Evolutionary conservation across 2,329 filamentous ascomycete genomes (phyloP).

Genomic region (Talaromyces sp.): DNA sequence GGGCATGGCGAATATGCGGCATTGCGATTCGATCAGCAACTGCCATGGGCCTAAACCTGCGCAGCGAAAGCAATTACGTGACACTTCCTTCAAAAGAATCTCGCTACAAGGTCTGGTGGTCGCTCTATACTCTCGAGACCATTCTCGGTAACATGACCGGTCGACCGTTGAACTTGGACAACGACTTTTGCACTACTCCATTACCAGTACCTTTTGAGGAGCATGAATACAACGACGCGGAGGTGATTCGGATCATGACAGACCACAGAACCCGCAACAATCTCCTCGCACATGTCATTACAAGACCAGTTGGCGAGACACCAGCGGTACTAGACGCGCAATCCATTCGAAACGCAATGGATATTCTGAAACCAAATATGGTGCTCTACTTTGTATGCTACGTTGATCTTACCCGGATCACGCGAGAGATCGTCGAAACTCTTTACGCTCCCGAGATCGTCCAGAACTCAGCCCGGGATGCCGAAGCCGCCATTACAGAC

Average conservation of each 20-base stretch:
- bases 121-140: conserved; percentile 41
- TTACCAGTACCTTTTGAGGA: conserved; percentile 40
- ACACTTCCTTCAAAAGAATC: conserved; percentile 39
- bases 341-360: conserved; percentile 26
- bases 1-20: conserved; percentile 43
- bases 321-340: conserved; percentile 17
- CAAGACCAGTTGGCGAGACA: conserved; percentile 19
- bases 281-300: conserved; percentile 27
- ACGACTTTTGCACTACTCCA: conserved; percentile 42
- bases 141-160: conserved; percentile 43
- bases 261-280: conserved; percentile 32
- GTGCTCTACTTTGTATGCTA: conserved; percentile 40
- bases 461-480: conserved; percentile 35
- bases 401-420: conserved; percentile 37
- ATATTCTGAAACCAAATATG: conserved; percentile 34
- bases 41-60: conserved; percentile 44
- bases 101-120: conserved; percentile 46
- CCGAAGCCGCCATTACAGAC: conserved; percentile 34
- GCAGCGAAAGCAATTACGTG: conserved; percentile 38
- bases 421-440: conserved; percentile 35
- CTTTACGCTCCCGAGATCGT: conserved; percentile 39
- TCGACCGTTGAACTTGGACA: conserved; percentile 38
- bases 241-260: conserved; percentile 33
- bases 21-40: conserved; percentile 41
- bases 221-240: conserved; percentile 34